Percentiles rank a stretch among this genome's conserved stretches.
phyloP scores from a whole-genome alignment of 1,284 basidiomycete species.

The Trichosporon coremiiforme region DNA sequence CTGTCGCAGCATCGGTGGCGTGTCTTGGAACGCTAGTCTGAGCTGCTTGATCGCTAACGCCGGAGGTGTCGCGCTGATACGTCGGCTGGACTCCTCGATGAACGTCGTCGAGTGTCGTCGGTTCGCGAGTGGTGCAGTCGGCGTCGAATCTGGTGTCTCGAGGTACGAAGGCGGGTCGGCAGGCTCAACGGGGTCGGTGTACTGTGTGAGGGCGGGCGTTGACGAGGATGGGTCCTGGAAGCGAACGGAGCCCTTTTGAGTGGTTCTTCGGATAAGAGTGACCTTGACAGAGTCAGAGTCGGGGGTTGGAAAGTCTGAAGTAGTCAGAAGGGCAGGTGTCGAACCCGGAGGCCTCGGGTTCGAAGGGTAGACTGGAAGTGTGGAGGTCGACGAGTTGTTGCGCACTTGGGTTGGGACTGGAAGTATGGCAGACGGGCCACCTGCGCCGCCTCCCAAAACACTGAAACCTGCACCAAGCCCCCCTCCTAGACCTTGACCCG shows the following conservation, averaged over 20 bases:
- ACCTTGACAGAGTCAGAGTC: conserved; percentile 17
- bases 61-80: conserved; percentile 1
- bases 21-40: conserved; percentile 36
- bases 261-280: not conserved
- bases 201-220: not conserved
- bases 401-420: not conserved
- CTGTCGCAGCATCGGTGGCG: conserved; percentile 40
- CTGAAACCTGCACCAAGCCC: conserved; percentile 2
- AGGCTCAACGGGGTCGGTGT: not conserved
- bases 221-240: conserved; percentile 5
- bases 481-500: not conserved
- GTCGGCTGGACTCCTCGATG: conserved; percentile 9
- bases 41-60: conserved; percentile 26
- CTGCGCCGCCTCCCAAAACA: not conserved
- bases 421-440: not conserved
- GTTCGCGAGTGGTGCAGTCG: not conserved
- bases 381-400: conserved; percentile 14
- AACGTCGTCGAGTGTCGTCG: conserved; percentile 14
- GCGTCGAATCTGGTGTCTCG: not conserved
- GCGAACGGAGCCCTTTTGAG: conserved; percentile 4
- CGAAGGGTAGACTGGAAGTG: conserved; percentile 5
- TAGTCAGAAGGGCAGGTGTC: not conserved
- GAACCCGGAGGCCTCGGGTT: not conserved
- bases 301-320: conserved; percentile 12
- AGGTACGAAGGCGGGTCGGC: not conserved